Evolutionary conservation across 306 rosid species (phyloP), one percentile per base, ranked within the genome.

Genomic region (Adenanthera pavonina): DNA sequence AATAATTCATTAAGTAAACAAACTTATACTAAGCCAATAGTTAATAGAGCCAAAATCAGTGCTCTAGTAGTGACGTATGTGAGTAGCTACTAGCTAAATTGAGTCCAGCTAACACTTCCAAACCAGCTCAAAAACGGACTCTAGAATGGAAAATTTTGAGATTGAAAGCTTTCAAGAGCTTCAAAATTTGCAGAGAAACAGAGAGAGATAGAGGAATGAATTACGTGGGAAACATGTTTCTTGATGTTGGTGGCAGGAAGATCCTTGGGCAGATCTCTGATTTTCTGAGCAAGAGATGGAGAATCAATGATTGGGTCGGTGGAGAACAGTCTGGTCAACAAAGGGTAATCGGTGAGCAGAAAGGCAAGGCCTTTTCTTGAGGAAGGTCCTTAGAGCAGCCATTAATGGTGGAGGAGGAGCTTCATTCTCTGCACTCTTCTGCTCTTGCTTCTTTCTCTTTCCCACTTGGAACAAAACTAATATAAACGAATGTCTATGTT

Each of bases 251-350:
- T 94, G 69, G 92, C 96, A 19, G 98, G 98, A 43, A 92, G 92
- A 80, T 87, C 88, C 74, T 91, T 94, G 7, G 98, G 98, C 25
- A 95, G 90, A 82, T 91, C 90, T 87, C 97, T 89, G 85, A 95
- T 80, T 70, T 91, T 90, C 72, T 87, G 95, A 71, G 88, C 83
- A 70, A 91, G 86, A 44, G 97, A 87, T 34, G 92, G 62, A 65
- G 92, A 86, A 59, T 85, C 90, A 35, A 20, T 7, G 5, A 70
- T 9, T 11, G 95, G 2, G 54, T 90, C 85, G 57, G 91, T 57
- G 56, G 97, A 85, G 81, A 90, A 87, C 0, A 77, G 38, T 57
- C 84, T 85, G 35, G 49, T 79, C 1, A 57, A 57, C 65, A 9
- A 0, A 57, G 12, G 72, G 46, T 17, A 20, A 9, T 61, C 69